phyloP scores from a whole-genome alignment of 2,329 filamentous ascomycete genomes.

The Calonectria ilicicola region DNA sequence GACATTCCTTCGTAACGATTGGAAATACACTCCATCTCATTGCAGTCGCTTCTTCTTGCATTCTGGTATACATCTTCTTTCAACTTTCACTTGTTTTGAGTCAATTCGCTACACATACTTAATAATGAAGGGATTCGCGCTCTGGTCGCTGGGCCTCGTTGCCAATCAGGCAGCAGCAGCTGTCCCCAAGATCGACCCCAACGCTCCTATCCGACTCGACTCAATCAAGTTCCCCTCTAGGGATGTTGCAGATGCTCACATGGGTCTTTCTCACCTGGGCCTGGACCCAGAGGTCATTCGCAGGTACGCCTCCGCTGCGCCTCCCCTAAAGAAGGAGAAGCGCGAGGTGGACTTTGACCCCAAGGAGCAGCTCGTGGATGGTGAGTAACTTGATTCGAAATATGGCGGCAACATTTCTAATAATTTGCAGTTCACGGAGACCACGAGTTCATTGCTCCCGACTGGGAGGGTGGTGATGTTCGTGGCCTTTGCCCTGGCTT shows the following conservation, averaged over 20 bases:
- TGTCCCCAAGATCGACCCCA: not conserved
- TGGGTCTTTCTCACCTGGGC: not conserved
- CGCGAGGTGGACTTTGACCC: not conserved
- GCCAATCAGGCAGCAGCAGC: not conserved
- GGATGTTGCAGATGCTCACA: not conserved
- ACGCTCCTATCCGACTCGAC: not conserved
- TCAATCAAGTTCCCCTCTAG: not conserved
- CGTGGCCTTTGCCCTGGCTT: slow-evolving; percentile 35
- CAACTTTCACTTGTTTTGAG: not conserved
- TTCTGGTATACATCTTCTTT: not conserved
- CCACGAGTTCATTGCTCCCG: not conserved
- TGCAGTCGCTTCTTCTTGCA: not conserved
- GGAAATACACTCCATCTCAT: slow-evolving; percentile 2
- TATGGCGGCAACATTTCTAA: not conserved
- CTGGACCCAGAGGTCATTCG: not conserved
- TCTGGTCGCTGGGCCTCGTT: not conserved
- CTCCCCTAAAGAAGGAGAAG: not conserved
- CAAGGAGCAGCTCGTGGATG: slow-evolving; percentile 1
- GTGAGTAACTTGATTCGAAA: not conserved
- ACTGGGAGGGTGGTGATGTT: slow-evolving; percentile 28
- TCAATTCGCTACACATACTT: not conserved
- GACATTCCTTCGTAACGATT: not conserved
- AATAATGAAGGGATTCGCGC: not conserved
- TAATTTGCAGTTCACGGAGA: not conserved
- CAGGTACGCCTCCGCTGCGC: not conserved